Evolutionary conservation across 371 early-diverging fungal genomes (phyloP).

Genomic region (Mucor piriformis): DNA sequence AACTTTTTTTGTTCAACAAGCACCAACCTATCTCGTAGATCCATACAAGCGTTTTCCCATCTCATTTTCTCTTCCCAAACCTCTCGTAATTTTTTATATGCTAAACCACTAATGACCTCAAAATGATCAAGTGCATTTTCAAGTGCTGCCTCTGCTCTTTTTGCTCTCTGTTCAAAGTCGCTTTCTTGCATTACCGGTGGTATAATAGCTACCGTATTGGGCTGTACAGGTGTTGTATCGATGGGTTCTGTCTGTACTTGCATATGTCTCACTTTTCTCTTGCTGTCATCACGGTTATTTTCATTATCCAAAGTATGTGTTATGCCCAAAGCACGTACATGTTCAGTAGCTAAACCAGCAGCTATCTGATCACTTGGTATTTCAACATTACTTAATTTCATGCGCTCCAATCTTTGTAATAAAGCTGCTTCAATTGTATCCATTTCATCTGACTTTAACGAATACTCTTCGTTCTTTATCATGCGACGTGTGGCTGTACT

Average conservation of each 20-base stretch:
- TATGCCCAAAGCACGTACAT: slow-evolving; percentile 41
- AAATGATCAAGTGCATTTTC: slow-evolving; percentile 61
- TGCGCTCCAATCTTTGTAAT: slow-evolving; percentile 37
- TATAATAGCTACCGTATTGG: no score
- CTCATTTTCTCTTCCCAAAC: slow-evolving; percentile 55
- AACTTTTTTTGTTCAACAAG: slow-evolving; percentile 19
- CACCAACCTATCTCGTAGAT: slow-evolving; percentile 36
- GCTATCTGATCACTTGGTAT: slow-evolving; percentile 45
- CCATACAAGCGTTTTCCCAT: slow-evolving; percentile 51
- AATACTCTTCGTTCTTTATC: slow-evolving; percentile 7
- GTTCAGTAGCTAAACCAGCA: slow-evolving; percentile 37
- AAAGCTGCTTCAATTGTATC: slow-evolving; percentile 41
- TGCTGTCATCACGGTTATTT: background rate
- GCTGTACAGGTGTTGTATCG: no score
- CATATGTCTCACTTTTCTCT: slow-evolving; percentile 39
- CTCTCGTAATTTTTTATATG: slow-evolving; percentile 61
- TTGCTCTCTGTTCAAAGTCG: slow-evolving; percentile 25
- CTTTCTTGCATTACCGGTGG: slow-evolving; percentile 37
- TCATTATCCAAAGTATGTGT: slow-evolving; percentile 32
- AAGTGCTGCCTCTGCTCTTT: slow-evolving; percentile 49
- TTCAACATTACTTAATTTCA: slow-evolving; percentile 23
- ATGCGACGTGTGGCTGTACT: slow-evolving; percentile 5
- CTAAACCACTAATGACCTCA: slow-evolving; percentile 58
- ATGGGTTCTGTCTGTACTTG: slow-evolving; percentile 49
- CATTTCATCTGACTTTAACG: slow-evolving; percentile 13